A percentile compares a stretch with the other conserved stretches of the same genome.
Conservation (phyloP, 768 basidiomycete species). For the Kwoniella sp. region DNA sequence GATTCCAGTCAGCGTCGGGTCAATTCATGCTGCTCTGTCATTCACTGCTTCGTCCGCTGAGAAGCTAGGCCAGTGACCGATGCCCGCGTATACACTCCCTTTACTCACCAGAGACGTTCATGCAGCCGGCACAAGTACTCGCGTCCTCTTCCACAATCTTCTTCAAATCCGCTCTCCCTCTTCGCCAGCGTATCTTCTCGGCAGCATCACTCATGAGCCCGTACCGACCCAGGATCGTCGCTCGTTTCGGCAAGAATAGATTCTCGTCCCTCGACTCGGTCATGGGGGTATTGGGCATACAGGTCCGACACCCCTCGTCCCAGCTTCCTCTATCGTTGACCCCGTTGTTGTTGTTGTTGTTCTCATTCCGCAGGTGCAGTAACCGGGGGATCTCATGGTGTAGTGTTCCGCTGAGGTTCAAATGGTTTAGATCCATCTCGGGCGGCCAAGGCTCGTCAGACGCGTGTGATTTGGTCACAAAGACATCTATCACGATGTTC, state of each 20-base stretch:
- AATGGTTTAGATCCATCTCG: background rate
- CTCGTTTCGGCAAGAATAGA: slow-evolving; percentile 12
- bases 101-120: slow-evolving; percentile 41
- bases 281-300: slow-evolving; percentile 15
- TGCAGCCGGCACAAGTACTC: slow-evolving; percentile 17
- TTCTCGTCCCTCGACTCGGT: slow-evolving; percentile 17
- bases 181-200: slow-evolving; percentile 14
- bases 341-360: background rate
- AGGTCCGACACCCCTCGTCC: slow-evolving; percentile 20
- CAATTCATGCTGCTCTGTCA: too few relatives aligned
- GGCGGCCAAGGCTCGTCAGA: slow-evolving; percentile 29
- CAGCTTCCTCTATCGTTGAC: slow-evolving; percentile 1
- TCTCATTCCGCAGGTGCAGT: background rate
- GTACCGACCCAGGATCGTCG: slow-evolving; percentile 3
- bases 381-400: slow-evolving; percentile 5
- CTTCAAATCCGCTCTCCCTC: slow-evolving; percentile 31
- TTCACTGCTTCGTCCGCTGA: too few relatives aligned
- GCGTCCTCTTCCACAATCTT: slow-evolving; percentile 20
- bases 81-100: background rate
- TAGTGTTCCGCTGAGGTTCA: slow-evolving; percentile 14
- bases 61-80: too few relatives aligned
- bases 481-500: slow-evolving; percentile 28
- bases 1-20: too few relatives aligned
- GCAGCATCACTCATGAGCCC: slow-evolving; percentile 10
- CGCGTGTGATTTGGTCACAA: slow-evolving; percentile 33